phyloP scores from a whole-genome alignment of 106 monocot species.

The Phalaenopsis aphrodite region DNA sequence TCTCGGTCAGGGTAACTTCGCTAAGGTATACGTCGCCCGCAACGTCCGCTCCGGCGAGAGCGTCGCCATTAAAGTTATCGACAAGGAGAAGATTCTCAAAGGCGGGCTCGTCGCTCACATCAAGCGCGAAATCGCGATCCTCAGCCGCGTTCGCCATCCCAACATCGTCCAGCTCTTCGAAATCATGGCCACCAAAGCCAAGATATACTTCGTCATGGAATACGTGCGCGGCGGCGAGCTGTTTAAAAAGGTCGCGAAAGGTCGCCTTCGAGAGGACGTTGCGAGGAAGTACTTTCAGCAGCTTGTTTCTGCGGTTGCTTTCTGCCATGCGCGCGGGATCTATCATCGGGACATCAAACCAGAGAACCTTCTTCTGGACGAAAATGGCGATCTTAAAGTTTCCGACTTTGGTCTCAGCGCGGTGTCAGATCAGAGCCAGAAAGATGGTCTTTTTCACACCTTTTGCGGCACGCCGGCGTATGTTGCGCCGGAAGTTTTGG shows the following conservation, averaged over 20 bases:
- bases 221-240: constrained; percentile 35
- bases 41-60: constrained; percentile 4
- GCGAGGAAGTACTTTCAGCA: constrained; percentile 55
- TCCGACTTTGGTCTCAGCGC: constrained; percentile 79
- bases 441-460: constrained; percentile 56
- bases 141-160: constrained; percentile 21
- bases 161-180: constrained; percentile 25
- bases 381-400: constrained; percentile 54
- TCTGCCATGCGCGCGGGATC: constrained; percentile 76
- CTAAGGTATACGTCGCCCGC: constrained; percentile 19
- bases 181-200: constrained; percentile 27
- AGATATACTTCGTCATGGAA: constrained; percentile 39
- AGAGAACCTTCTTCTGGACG: constrained; percentile 76
- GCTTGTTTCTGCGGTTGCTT: constrained; percentile 70
- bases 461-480: constrained; percentile 65
- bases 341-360: constrained; percentile 80
- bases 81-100: constrained; percentile 20
- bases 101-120: constrained; percentile 15
- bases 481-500: constrained; percentile 48
- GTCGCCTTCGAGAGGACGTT: constrained; percentile 22
- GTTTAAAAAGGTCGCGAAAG: constrained; percentile 26
- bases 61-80: constrained; percentile 19
- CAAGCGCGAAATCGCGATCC: constrained; percentile 20
- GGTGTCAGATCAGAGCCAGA: constrained; percentile 37
- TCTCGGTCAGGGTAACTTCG: constrained; percentile 15